Evolutionary conservation across 176 grass and related monocot species (phyloP).

Genomic region (Hordeum vulgare): DNA sequence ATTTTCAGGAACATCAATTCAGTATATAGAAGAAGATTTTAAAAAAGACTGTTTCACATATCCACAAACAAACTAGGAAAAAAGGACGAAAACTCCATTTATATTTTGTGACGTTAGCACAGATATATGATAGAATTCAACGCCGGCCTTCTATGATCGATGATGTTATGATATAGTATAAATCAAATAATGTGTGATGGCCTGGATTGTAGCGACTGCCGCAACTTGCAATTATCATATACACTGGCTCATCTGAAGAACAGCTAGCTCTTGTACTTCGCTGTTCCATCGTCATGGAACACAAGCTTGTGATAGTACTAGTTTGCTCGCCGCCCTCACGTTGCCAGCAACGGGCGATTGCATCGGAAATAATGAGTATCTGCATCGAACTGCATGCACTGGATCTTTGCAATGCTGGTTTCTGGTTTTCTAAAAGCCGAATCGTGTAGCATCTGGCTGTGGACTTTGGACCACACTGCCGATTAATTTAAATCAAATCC

Average conservation of each 20-base stretch:
- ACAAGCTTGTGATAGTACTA: neutral
- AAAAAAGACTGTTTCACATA: too few relatives aligned
- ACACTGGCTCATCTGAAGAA: neutral
- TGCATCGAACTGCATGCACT: neutral
- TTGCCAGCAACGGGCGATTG: neutral
- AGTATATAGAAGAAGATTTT: too few relatives aligned
- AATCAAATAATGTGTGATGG: neutral
- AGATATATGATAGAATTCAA: neutral
- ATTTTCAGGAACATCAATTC: too few relatives aligned
- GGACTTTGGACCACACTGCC: neutral
- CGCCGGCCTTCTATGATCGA: neutral
- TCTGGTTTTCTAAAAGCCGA: neutral
- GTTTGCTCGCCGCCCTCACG: neutral
- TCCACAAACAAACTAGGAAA: neutral
- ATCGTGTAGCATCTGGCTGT: neutral
- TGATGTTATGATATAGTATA: too few relatives aligned
- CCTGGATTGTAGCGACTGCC: neutral
- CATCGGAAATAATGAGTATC: neutral
- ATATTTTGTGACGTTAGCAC: neutral
- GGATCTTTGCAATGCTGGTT: neutral
- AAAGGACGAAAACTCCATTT: neutral
- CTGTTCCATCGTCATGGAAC: conserved; percentile 17
- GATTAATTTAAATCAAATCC: neutral
- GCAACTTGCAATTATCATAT: neutral
- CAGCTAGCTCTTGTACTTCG: neutral